Evolutionary conservation across 202 grass and related monocot species (phyloP).

Genomic region (Zoysia matrella): DNA sequence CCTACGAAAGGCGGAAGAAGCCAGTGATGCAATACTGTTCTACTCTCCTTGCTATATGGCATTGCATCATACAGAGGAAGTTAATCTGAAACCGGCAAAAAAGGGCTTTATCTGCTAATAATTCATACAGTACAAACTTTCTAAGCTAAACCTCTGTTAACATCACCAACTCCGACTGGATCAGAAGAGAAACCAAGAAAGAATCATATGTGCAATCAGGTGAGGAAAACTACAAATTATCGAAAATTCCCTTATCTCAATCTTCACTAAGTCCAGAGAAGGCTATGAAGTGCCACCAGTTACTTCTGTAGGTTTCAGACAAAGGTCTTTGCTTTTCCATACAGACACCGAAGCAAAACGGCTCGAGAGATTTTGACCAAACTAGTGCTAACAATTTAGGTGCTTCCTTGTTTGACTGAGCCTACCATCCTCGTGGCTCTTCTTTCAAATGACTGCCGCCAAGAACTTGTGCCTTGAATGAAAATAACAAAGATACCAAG

Average conservation of each 20-base stretch:
- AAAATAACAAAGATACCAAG: conserved; percentile 38
- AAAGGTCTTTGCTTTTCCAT: conserved; percentile 29
- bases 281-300: neutral
- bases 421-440: conserved; percentile 69
- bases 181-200: conserved; percentile 44
- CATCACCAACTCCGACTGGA: conserved; percentile 36
- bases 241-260: conserved; percentile 39
- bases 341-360: conserved; percentile 24
- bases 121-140: conserved; percentile 41
- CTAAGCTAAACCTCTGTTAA: conserved; percentile 54
- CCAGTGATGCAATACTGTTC: too few relatives aligned
- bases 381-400: conserved; percentile 36
- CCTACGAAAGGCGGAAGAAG: too few relatives aligned
- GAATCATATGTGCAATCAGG: conserved; percentile 66
- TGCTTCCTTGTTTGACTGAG: conserved; percentile 25
- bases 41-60: too few relatives aligned
- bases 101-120: conserved; percentile 49
- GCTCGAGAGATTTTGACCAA: conserved; percentile 35
- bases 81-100: conserved; percentile 40
- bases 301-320: conserved; percentile 34
- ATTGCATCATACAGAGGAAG: neutral
- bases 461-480: conserved; percentile 57
- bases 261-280: conserved; percentile 31
- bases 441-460: conserved; percentile 62
- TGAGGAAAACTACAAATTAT: conserved; percentile 46